A percentile compares a stretch with the other conserved stretches of the same genome.
Evolutionary conservation across 164 flowering plant genomes (phyloP).

Genomic region (Tetrastigma voinierianum): DNA sequence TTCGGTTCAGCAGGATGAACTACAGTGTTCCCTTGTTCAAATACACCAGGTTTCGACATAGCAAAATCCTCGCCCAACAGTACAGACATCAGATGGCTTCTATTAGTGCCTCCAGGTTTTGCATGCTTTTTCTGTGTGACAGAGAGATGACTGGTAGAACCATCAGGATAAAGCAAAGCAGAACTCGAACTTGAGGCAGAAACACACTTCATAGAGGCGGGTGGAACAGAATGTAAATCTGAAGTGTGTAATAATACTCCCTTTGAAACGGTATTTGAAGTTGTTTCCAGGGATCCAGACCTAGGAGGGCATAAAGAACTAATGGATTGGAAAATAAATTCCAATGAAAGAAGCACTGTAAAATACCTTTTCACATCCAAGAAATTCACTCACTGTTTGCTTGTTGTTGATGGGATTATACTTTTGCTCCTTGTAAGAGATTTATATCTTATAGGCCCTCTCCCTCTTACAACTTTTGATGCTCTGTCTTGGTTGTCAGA

Average conservation of each 20-base stretch:
- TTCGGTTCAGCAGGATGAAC: neutral
- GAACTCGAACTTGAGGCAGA: neutral
- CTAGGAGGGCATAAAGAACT: neutral
- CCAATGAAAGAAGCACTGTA: neutral
- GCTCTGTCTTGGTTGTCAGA: neutral
- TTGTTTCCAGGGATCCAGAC: neutral
- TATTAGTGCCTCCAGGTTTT: neutral
- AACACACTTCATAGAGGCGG: neutral
- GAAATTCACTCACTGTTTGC: neutral
- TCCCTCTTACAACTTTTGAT: conserved; percentile 6
- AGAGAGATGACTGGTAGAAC: neutral
- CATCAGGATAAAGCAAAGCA: neutral
- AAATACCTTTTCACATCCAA: neutral
- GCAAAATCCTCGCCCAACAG: neutral
- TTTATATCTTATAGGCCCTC: conserved; percentile 11
- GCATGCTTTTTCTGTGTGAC: neutral
- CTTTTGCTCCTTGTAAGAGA: neutral
- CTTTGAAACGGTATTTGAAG: neutral
- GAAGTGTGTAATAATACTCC: neutral
- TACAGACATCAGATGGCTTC: neutral
- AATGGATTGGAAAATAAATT: neutral
- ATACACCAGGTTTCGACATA: neutral
- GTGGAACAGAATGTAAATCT: neutral
- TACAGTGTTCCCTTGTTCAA: neutral
- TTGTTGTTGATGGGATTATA: neutral